Conservation (phyloP, 805 yeast species). For the Isabelozyma rhagii region DNA sequence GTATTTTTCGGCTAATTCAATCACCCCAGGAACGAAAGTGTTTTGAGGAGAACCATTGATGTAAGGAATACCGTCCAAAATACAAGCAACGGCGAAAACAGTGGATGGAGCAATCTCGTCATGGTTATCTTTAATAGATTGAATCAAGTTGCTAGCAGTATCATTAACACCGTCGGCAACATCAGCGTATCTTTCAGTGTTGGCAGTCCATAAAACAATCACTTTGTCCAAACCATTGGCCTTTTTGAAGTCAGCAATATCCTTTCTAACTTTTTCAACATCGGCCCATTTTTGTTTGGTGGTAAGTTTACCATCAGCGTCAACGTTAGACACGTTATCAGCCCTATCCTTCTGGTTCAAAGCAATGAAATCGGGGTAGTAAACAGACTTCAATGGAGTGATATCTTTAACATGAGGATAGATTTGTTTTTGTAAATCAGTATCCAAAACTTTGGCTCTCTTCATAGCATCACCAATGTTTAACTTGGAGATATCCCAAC, state of each 20-base stretch:
- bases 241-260: conserved; percentile 74
- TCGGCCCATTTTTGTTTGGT: conserved; percentile 79
- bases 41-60: conserved; percentile 97
- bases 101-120: conserved; percentile 88
- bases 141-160: conserved; percentile 74
- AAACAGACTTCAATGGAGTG: conserved; percentile 77
- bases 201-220: conserved; percentile 93
- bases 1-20: conserved; percentile 81
- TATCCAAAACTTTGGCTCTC: conserved; percentile 84
- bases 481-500: conserved; percentile 87
- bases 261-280: conserved; percentile 80
- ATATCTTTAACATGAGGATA: conserved; percentile 57
- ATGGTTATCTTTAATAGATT: conserved; percentile 74
- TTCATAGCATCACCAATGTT: conserved; percentile 75
- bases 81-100: conserved; percentile 90
- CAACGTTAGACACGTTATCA: conserved; percentile 71
- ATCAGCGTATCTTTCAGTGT: conserved; percentile 90
- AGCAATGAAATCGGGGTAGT: conserved; percentile 96
- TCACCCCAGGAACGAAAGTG: conserved; percentile 93
- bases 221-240: conserved; percentile 78
- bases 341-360: conserved; percentile 92
- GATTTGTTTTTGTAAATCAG: conserved; percentile 76
- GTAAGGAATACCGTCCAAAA: conserved; percentile 83
- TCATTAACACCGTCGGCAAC: conserved; percentile 79
- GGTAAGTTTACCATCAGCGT: conserved; percentile 45